Base-by-base conservation (phyloP, 176 grass and related monocot species). In the Themeda triandra region DNA sequence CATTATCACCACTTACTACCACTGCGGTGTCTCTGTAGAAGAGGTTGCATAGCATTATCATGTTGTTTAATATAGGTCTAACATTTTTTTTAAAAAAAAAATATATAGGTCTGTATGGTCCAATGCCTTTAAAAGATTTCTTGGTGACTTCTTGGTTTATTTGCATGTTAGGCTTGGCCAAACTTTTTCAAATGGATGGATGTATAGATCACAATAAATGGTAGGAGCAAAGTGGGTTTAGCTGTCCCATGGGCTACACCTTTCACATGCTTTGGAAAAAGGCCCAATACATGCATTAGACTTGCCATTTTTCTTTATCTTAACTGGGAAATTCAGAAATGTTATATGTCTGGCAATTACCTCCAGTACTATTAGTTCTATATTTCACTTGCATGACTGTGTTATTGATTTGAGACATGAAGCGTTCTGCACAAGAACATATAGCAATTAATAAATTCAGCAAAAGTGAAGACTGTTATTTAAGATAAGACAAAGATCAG, bases 371-470 rank as follows among this genome's bases (percentile, higher is more conserved):
- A 68, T 19, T 69, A 63, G 69, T 75, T 73, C 67, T 33, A 70
- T 69, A 80, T 80, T 67, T 84, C 25, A 35, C 39, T 83, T 69
- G 84, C 80, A 80, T 27, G 56, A 60, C 39, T 25, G 3, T 29
- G 14, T 23, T 63, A n/a, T 77, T 91, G 40, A 76, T 84, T 80
- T 64, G 67, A 42, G 80, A 74, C 84, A 74, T 62, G 60, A 75
- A 86, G 80, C 6, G 19, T 49, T 83, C 81, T 87, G 81, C 40
- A 80, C 85, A 91, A 91, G 76, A 86, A 86, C 66, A 64, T 45
- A 4, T 76, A 76, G 24, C 76, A n/a, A 51, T 64, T 84, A 75
- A 70, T 84, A 71, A 76, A 62, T 80, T 62, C 21, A 80, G 10
- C 36, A 74, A 80, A 80, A 80, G 60, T 79, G 84, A 80, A 45